phyloP scores from a whole-genome alignment of 306 rosid genomes.

The Benincasa hispida region DNA sequence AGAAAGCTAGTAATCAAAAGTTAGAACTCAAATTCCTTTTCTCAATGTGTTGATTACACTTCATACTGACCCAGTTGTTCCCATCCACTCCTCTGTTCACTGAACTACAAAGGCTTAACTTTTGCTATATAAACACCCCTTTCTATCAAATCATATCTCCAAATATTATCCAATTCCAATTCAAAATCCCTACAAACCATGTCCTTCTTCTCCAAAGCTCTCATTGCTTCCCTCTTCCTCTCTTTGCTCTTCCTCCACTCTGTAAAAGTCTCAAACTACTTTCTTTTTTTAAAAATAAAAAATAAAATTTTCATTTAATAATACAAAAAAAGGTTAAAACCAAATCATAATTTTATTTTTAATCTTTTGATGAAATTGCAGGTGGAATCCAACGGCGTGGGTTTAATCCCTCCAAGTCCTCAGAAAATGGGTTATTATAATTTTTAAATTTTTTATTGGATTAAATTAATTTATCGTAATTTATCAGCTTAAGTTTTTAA shows the following conservation, averaged over 20 bases:
- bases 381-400: background rate
- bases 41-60: background rate
- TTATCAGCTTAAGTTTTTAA: background rate
- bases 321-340: too few relatives aligned
- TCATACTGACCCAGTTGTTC: background rate
- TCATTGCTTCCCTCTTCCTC: background rate
- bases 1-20: background rate
- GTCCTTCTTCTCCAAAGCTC: background rate
- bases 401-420: background rate
- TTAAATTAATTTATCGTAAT: background rate
- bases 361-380: too few relatives aligned
- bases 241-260: background rate
- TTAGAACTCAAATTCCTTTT: background rate
- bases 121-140: background rate
- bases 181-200: background rate
- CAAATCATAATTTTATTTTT: too few relatives aligned
- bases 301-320: too few relatives aligned
- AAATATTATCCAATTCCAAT: background rate
- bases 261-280: background rate
- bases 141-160: background rate
- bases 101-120: background rate
- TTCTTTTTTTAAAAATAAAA: background rate
- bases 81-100: background rate
- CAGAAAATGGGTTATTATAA: background rate
- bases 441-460: background rate